Percentiles rank a stretch among this genome's conserved stretches.
phyloP scores from a whole-genome alignment of 2,329 filamentous ascomycete species.

The Fusarium citri region DNA sequence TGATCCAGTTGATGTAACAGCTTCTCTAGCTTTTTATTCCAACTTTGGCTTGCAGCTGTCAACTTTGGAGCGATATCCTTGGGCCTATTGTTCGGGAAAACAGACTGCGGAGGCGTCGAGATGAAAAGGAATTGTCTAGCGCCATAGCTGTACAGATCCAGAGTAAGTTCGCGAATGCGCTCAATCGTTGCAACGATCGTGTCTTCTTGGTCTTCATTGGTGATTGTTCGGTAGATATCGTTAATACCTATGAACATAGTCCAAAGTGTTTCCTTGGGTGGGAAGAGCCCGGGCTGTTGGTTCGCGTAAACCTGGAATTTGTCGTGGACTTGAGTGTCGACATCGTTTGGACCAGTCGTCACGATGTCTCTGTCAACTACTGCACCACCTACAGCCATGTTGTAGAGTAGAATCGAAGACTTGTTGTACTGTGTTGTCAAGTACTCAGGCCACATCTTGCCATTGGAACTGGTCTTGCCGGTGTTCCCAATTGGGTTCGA shows the following conservation, averaged over 20 bases:
- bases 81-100: slow-evolving; percentile 14
- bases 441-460: slow-evolving; percentile 23
- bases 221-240: slow-evolving; percentile 26
- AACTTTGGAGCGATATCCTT: slow-evolving; percentile 8
- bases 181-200: neutral
- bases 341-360: slow-evolving; percentile 10
- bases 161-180: neutral
- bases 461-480: slow-evolving; percentile 22
- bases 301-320: neutral
- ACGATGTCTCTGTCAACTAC: slow-evolving; percentile 15
- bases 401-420: slow-evolving; percentile 3
- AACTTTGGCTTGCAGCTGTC: neutral
- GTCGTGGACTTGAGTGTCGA: neutral
- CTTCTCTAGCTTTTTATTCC: neutral
- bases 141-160: neutral
- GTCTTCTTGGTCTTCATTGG: neutral
- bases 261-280: neutral
- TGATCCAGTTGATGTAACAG: neutral
- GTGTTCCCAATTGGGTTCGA: slow-evolving; percentile 8
- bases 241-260: slow-evolving; percentile 22
- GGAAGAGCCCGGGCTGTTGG: neutral
- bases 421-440: slow-evolving; percentile 7
- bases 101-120: slow-evolving; percentile 14
- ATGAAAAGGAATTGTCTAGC: slow-evolving; percentile 19
- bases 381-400: slow-evolving; percentile 20